phyloP scores from a whole-genome alignment of 2,329 filamentous ascomycete genomes.

The Hysterium pulicare region DNA sequence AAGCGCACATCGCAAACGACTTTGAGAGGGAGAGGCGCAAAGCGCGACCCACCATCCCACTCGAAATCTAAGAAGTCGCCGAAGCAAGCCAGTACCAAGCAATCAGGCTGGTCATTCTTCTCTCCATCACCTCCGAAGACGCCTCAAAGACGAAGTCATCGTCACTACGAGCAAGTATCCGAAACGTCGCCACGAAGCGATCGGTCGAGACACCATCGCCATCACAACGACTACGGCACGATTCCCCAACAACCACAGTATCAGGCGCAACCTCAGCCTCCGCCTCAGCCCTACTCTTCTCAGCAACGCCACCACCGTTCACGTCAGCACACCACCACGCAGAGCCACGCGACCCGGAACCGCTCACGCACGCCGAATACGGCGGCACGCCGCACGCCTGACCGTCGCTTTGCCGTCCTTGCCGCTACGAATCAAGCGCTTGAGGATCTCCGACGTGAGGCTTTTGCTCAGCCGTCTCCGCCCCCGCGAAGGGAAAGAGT shows the following conservation, averaged over 20 bases:
- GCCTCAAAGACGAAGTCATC: slow-evolving; percentile 12
- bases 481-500: slow-evolving; percentile 30
- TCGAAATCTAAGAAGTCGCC: slow-evolving; percentile 28
- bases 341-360: slow-evolving; percentile 19
- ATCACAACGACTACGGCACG: slow-evolving; percentile 4
- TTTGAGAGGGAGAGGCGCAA: slow-evolving; percentile 33
- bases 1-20: slow-evolving; percentile 33
- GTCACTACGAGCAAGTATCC: slow-evolving; percentile 19
- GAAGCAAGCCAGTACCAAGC: slow-evolving; percentile 15
- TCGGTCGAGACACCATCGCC: slow-evolving; percentile 25
- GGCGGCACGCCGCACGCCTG: slow-evolving; percentile 29
- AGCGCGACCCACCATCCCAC: slow-evolving; percentile 31
- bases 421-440: slow-evolving; percentile 36
- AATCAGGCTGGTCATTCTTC: slow-evolving; percentile 27
- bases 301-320: slow-evolving; percentile 22
- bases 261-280: slow-evolving; percentile 10
- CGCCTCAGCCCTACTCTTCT: slow-evolving; percentile 3
- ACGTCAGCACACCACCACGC: slow-evolving; percentile 24
- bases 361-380: slow-evolving; percentile 33
- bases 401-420: slow-evolving; percentile 36
- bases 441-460: slow-evolving; percentile 33
- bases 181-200: slow-evolving; percentile 28
- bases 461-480: slow-evolving; percentile 33
- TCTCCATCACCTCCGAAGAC: slow-evolving; percentile 29
- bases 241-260: no score